A percentile compares a stretch with the other conserved stretches of the same genome.
Conservation (phyloP, 1,284 basidiomycete genomes). For the Ganoderma sp. region DNA sequence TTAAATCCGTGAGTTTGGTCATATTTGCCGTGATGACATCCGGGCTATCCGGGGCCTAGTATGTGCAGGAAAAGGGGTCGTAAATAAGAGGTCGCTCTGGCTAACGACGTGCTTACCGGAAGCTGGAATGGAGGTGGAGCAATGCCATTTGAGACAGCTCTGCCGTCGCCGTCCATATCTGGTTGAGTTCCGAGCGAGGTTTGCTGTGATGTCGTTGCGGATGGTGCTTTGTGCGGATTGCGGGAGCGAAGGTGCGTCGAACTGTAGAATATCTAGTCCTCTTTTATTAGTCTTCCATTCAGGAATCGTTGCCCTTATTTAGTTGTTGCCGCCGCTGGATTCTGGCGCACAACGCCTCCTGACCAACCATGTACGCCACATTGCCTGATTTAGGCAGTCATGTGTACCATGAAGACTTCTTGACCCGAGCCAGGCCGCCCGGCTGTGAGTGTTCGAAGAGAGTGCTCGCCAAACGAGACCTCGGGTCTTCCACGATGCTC, state of each 20-base stretch:
- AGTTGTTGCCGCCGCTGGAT: not conserved
- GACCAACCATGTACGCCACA: constrained; percentile 22
- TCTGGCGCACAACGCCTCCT: constrained; percentile 10
- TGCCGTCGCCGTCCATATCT: constrained; percentile 19
- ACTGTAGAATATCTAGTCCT: not conserved
- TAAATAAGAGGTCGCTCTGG: constrained; percentile 5
- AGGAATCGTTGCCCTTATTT: constrained; percentile 20
- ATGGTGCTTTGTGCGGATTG: not conserved
- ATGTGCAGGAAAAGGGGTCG: not conserved
- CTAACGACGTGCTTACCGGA: constrained; percentile 35
- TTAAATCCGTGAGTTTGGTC: constrained; percentile 52
- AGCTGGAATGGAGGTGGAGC: constrained; percentile 40
- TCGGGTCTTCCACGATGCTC: constrained; percentile 19
- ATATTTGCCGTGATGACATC: constrained; percentile 65
- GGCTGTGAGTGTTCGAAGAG: not conserved
- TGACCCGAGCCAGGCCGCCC: constrained; percentile 1
- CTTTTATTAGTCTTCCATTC: constrained; percentile 4
- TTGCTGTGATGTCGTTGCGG: not conserved
- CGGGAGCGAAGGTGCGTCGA: constrained; percentile 9
- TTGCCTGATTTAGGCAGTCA: constrained; percentile 30
- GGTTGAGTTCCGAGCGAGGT: not conserved
- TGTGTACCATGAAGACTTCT: constrained; percentile 20
- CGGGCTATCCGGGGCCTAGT: constrained; percentile 57
- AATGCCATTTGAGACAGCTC: constrained; percentile 39
- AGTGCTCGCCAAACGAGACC: constrained; percentile 8